Percentiles rank a stretch among this genome's conserved stretches.
These are phyloP conservation scores for Fusarium albosuccineum DNA, from an alignment of 2,329 filamentous ascomycete genomes.

Conservation along the genomic window DNA sequence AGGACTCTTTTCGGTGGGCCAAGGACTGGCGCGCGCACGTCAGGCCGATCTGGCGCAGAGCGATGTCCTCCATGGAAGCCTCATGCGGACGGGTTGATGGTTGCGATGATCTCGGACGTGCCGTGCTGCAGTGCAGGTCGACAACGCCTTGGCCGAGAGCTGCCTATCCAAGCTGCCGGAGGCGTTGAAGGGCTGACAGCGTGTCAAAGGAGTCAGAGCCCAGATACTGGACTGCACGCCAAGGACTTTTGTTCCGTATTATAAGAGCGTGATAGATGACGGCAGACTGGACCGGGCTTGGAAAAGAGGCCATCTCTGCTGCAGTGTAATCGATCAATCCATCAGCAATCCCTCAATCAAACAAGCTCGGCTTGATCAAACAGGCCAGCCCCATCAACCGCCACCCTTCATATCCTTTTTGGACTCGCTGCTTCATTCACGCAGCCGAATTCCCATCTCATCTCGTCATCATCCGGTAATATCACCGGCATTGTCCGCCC, in stretches of 20 bases:
- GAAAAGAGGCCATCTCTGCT: conserved; percentile 12
- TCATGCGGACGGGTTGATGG: conserved; percentile 14
- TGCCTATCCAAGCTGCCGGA: conserved; percentile 5
- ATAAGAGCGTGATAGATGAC: conserved; percentile 25
- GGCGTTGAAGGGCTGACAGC: conserved; percentile 9
- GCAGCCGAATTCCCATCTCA: conserved; percentile 34
- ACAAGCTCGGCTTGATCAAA: conserved; percentile 33
- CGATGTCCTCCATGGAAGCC: neutral
- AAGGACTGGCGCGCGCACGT: conserved; percentile 38
- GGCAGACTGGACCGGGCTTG: neutral
- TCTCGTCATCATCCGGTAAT: conserved; percentile 42
- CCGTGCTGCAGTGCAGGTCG: conserved; percentile 3
- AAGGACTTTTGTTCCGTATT: conserved; percentile 4
- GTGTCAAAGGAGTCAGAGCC: conserved; percentile 19
- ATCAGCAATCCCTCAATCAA: conserved; percentile 36
- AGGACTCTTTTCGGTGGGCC: conserved; percentile 37
- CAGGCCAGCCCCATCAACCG: conserved; percentile 32
- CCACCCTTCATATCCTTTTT: conserved; percentile 33
- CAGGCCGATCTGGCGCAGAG: conserved; percentile 34
- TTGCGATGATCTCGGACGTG: neutral
- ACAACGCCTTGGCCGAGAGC: conserved; percentile 2
- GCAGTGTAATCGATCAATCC: conserved; percentile 11
- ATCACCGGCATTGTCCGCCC: conserved; percentile 29
- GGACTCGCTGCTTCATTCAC: conserved; percentile 16
- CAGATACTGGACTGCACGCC: neutral